Evolutionary conservation across 2,329 filamentous ascomycete species (phyloP), one percentile per base, ranked within the genome.

Genomic region (Dactylellina sp.): DNA sequence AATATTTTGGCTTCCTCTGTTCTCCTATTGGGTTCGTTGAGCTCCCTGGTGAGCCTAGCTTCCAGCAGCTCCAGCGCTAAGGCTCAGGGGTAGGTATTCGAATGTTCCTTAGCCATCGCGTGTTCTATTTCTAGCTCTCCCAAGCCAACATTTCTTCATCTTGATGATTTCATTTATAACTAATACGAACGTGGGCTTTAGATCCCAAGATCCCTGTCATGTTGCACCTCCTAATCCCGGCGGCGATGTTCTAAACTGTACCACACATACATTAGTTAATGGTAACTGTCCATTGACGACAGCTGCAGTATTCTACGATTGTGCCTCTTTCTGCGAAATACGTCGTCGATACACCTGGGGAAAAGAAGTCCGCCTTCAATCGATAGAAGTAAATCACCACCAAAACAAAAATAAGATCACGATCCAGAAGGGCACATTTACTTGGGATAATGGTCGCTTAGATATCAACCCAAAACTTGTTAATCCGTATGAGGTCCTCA

Each of bases 291-390:
- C 52, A 6, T 9, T 53, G 18, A 35, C 7, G 12, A 42, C 20
- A n/a, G n/a, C n/a, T n/a, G n/a, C n/a, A n/a, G 12, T 42, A 11
- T 40, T 28, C 25, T 35, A 16, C 24, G 63, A 68, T 35, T 60
- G 53, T 20, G 55, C 63, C 9, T 57, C 63, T 35, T 68, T 53
- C 22, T 68, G 63, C 18, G 53, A 68, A 47, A 24, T 53, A 4
- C 63, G 55, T 24, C 32, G 63, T n/a, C n/a, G 44, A 25, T 68
- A 53, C 11, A 16, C 24, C 28, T 68, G 63, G 63, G 63, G 63
- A 7, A 42, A 20, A 59, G 63, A 68, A 39, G 47, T 60, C 2
- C 63, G 16, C 14, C 12, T 68, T 7, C n/a, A 39, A 9, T 14
- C 53, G 14, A 5, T 42, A 2, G 4, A 20, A 1, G 32, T 68